Evolutionary conservation across 73 alveolate genomes (phyloP).

Genomic region (Halteria grandinella): DNA sequence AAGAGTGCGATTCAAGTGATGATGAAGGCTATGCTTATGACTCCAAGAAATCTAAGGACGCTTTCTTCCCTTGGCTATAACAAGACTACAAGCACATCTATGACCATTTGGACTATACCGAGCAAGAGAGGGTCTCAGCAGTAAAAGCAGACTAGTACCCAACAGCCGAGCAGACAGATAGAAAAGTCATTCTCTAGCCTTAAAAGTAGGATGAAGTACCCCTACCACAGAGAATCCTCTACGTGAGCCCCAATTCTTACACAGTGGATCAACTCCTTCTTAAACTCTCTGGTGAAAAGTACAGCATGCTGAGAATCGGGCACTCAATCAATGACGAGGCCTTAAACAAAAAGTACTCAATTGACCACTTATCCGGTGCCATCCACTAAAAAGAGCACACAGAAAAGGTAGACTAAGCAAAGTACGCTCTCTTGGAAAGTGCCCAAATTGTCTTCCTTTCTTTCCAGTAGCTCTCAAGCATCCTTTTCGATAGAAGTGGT

Average conservation of each 20-base stretch:
- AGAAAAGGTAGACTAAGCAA: constrained; percentile 21
- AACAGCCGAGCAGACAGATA: constrained; percentile 9
- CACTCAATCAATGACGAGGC: constrained; percentile 16
- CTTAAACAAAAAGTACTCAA: constrained; percentile 17
- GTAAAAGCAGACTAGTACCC: constrained; percentile 21
- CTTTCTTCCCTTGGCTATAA: constrained; percentile 14
- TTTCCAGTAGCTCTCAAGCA: neutral
- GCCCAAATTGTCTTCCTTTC: constrained; percentile 4
- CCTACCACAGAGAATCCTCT: constrained; percentile 23
- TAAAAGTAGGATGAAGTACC: constrained; percentile 4
- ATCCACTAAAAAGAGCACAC: neutral
- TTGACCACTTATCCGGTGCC: constrained; percentile 19
- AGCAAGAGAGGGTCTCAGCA: neutral
- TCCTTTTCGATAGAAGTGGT: constrained; percentile 6
- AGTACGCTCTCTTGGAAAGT: constrained; percentile 1
- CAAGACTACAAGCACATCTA: constrained; percentile 24
- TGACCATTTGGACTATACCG: constrained; percentile 30
- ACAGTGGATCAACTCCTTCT: constrained; percentile 10
- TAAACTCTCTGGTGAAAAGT: neutral
- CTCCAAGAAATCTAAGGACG: neutral
- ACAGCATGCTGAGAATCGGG: constrained; percentile 6
- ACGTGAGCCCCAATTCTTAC: neutral
- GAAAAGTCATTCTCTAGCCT: constrained; percentile 8
- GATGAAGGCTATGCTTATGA: constrained; percentile 17
- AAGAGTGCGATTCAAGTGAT: constrained; percentile 20